Conservation (phyloP, 345 rosid genomes). For the Sonneratia alba region DNA sequence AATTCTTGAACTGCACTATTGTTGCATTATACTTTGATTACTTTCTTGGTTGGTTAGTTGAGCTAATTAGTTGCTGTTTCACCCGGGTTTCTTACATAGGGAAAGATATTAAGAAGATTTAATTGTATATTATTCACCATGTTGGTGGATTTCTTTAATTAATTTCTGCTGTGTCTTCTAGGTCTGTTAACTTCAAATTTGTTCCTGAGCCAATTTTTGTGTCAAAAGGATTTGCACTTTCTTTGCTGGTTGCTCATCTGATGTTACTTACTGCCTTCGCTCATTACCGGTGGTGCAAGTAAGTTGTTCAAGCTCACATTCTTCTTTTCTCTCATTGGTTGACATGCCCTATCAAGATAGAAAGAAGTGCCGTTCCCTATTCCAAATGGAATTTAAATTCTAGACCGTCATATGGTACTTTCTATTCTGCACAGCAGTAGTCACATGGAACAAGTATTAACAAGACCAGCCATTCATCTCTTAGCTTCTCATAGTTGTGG, state of each 20-base stretch:
- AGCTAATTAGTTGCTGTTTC: background rate
- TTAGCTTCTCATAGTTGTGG: background rate
- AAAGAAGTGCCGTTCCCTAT: background rate
- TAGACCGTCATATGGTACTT: background rate
- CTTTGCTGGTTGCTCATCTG: conserved; percentile 70
- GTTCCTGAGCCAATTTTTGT: conserved; percentile 77
- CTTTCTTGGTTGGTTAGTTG: background rate
- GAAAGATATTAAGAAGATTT: too few species aligned
- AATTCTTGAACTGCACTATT: background rate
- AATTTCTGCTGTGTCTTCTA: conserved; percentile 21
- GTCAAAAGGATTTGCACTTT: conserved; percentile 74
- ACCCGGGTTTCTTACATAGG: background rate
- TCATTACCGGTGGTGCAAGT: conserved; percentile 95
- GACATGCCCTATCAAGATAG: background rate
- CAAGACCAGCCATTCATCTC: background rate
- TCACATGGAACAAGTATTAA: background rate
- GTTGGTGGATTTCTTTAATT: conserved; percentile 4
- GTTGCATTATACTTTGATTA: background rate
- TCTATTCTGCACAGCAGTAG: background rate
- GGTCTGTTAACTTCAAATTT: conserved; percentile 99
- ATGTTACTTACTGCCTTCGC: conserved; percentile 52
- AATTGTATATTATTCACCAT: background rate
- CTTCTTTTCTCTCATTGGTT: background rate
- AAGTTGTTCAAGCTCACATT: conserved; percentile 23
- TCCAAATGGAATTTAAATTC: background rate